Evolutionary conservation across 495 filamentous ascomycete genomes (phyloP).

Genomic region (Podospora sp.): DNA sequence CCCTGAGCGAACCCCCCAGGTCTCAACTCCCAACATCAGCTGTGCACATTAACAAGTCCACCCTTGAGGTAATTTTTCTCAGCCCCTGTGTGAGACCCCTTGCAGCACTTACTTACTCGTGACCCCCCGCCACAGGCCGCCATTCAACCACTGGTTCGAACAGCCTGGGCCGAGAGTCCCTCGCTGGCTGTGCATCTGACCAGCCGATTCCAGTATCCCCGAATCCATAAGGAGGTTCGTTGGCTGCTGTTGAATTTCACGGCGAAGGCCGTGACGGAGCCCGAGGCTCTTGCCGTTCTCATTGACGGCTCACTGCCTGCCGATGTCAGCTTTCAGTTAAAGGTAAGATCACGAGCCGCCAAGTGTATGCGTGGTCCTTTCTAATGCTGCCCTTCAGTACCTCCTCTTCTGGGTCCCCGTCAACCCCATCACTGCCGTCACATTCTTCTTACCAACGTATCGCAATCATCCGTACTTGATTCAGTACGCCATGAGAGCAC

Average conservation of each 20-base stretch:
- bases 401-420: constrained; percentile 93
- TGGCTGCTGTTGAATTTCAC: constrained; percentile 79
- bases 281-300: constrained; percentile 80
- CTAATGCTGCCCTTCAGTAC: constrained; percentile 63
- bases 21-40: constrained; percentile 24
- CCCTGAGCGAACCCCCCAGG: constrained; percentile 64
- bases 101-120: background rate
- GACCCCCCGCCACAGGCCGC: constrained; percentile 39
- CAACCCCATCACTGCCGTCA: constrained; percentile 88
- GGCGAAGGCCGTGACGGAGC: constrained; percentile 73
- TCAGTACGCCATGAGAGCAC: constrained; percentile 94
- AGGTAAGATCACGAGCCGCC: constrained; percentile 51
- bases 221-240: constrained; percentile 72
- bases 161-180: constrained; percentile 84
- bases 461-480: constrained; percentile 92
- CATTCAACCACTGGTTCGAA: constrained; percentile 64
- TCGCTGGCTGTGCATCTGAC: constrained; percentile 81
- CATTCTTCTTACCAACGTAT: constrained; percentile 90
- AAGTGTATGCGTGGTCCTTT: background rate
- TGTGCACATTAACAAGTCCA: constrained; percentile 40
- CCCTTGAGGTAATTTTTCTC: constrained; percentile 53
- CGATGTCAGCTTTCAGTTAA: constrained; percentile 83
- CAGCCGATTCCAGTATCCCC: constrained; percentile 73
- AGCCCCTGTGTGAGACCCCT: background rate
- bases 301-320: constrained; percentile 72